These are phyloP conservation scores for Penstemon newberryi DNA, from an alignment of 257 asterid species.

Conservation along the genomic window DNA sequence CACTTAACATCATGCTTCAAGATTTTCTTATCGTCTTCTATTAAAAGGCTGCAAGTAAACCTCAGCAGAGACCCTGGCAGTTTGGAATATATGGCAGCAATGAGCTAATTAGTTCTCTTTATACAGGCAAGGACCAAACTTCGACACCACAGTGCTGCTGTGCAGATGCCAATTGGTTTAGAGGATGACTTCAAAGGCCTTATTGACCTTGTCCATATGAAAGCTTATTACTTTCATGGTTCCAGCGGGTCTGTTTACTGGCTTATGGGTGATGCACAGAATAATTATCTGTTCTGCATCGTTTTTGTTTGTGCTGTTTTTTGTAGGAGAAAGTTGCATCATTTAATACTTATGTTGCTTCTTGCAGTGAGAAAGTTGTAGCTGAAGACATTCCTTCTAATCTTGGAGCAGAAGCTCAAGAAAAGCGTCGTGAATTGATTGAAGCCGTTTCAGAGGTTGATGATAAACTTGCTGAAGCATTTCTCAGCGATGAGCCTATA, in stretches of 20 bases:
- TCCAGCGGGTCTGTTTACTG: conserved; percentile 78
- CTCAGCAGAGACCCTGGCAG: background rate
- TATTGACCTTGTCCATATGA: conserved; percentile 77
- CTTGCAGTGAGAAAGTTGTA: conserved; percentile 72
- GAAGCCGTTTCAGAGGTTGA: conserved; percentile 96
- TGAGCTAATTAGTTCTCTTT: conserved; percentile 30
- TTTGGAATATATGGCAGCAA: conserved; percentile 21
- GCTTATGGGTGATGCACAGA: conserved; percentile 26
- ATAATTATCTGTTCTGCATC: conserved; percentile 7
- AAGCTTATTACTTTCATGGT: conserved; percentile 84
- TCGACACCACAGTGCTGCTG: conserved; percentile 97
- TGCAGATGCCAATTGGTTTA: conserved; percentile 93
- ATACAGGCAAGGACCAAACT: conserved; percentile 86
- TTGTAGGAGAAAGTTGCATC: conserved; percentile 5
- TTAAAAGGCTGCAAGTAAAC: conserved; percentile 3
- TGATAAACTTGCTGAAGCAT: conserved; percentile 86
- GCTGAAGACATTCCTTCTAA: conserved; percentile 80
- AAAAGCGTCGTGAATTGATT: conserved; percentile 88
- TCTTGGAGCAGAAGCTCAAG: conserved; percentile 61
- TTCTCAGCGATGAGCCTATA: conserved; percentile 92
- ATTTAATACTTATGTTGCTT: conserved; percentile 8
- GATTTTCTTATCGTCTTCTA: conserved; percentile 8
- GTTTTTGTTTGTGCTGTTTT: background rate
- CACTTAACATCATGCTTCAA: conserved; percentile 14
- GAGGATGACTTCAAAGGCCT: conserved; percentile 97